A percentile compares a stretch with the other conserved stretches of the same genome.
Conservation (phyloP, 208 protist genomes). For the Trypanosoma cruzi region DNA sequence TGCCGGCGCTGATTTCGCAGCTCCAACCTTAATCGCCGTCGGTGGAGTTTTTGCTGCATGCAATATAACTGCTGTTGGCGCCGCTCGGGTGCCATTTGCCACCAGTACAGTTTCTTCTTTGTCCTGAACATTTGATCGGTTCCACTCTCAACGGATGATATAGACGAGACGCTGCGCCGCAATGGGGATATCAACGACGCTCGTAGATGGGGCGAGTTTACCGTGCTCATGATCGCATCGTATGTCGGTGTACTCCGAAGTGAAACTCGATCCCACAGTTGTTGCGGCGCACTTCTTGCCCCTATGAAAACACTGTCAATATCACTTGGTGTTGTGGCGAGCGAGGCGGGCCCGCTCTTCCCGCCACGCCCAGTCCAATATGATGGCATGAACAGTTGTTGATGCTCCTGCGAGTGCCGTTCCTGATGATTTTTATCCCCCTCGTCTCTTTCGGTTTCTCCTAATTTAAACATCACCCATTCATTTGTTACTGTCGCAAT, state of each 20-base stretch:
- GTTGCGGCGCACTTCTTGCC: background rate
- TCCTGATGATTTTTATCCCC: conserved; percentile 13
- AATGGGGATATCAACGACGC: conserved; percentile 12
- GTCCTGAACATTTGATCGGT: background rate
- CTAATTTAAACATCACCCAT: background rate
- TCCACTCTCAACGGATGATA: background rate
- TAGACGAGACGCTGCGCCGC: background rate
- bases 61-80: conserved; percentile 48
- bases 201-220: conserved; percentile 4
- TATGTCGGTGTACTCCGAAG: conserved; percentile 54
- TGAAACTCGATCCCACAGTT: conserved; percentile 2
- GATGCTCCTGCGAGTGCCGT: conserved; percentile 4
- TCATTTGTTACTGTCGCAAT: too few species aligned
- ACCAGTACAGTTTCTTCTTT: conserved; percentile 47
- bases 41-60: conserved; percentile 23
- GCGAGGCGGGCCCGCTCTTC: background rate
- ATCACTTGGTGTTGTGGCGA: conserved; percentile 3
- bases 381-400: conserved; percentile 6
- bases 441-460: too few species aligned
- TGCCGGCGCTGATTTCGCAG: conserved; percentile 27
- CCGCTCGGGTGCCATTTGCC: conserved; percentile 59
- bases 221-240: conserved; percentile 62
- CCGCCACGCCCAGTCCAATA: background rate
- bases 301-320: background rate
- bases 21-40: background rate